Conservation (phyloP, 1,284 basidiomycete species). For the Puccinia coronata region DNA sequence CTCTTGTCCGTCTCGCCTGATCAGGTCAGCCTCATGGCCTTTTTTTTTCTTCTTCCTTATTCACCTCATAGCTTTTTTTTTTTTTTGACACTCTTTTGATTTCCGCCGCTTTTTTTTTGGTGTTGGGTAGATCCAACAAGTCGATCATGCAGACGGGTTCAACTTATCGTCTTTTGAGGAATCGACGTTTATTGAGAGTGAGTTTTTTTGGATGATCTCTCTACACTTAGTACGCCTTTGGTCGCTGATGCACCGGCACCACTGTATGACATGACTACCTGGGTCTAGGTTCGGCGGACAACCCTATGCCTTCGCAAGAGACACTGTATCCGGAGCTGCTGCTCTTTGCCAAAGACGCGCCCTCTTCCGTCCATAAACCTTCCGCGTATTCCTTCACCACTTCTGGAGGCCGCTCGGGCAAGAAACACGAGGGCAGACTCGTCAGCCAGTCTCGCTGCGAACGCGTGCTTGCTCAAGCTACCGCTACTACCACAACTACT, state of each 20-base stretch:
- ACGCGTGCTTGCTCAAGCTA: constrained; percentile 8
- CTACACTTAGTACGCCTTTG: no score
- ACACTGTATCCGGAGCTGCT: constrained; percentile 37
- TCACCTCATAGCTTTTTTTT: neutral
- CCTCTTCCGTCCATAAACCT: neutral
- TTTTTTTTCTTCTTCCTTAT: neutral
- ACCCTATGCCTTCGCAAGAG: constrained; percentile 2
- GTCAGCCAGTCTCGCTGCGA: constrained; percentile 38
- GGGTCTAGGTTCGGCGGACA: neutral
- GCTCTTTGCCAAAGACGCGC: constrained; percentile 32
- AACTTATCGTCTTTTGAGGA: neutral
- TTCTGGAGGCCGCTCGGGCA: constrained; percentile 17
- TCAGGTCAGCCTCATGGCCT: neutral
- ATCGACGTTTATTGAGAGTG: constrained; percentile 3
- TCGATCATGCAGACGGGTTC: constrained; percentile 5
- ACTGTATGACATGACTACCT: no score
- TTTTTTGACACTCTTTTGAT: neutral
- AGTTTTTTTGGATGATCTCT: neutral
- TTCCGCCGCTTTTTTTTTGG: neutral
- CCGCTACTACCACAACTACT: no score
- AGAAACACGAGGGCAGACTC: constrained; percentile 33
- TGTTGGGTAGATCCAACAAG: neutral
- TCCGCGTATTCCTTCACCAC: neutral
- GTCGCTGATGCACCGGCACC: no score
- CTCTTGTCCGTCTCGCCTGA: neutral